These are phyloP conservation scores for Calonectria honghensis DNA, from an alignment of 2,329 filamentous ascomycete genomes.

Conservation along the genomic window DNA sequence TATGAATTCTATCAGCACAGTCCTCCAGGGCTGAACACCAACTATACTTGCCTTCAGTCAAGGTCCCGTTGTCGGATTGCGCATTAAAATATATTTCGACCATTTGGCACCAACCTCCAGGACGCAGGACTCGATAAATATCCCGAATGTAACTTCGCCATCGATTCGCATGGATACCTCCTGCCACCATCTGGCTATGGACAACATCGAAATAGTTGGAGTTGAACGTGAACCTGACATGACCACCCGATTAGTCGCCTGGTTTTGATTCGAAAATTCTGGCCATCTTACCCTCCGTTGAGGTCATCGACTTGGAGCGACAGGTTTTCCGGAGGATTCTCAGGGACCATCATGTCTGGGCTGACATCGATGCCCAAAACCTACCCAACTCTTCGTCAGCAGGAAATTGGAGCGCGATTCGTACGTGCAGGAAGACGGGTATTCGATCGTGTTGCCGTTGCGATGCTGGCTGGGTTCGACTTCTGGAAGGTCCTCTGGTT, in stretches of 20 bases:
- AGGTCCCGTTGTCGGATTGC: slow-evolving; percentile 89
- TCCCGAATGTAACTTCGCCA: slow-evolving; percentile 87
- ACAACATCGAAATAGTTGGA: slow-evolving; percentile 87
- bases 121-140: slow-evolving; percentile 81
- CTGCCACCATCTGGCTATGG: slow-evolving; percentile 83
- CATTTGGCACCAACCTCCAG: slow-evolving; percentile 90
- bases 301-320: slow-evolving; percentile 84
- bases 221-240: slow-evolving; percentile 77
- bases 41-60: slow-evolving; percentile 74
- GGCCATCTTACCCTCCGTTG: slow-evolving; percentile 72
- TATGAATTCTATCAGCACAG: slow-evolving; percentile 34
- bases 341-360: slow-evolving; percentile 81
- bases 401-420: neutral
- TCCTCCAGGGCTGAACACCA: neutral
- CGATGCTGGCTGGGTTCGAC: neutral
- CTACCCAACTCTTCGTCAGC: slow-evolving; percentile 62
- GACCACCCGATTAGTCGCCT: slow-evolving; percentile 33
- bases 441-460: neutral
- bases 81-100: slow-evolving; percentile 91
- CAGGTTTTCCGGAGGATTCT: slow-evolving; percentile 79
- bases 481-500: neutral
- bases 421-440: neutral
- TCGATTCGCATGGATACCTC: slow-evolving; percentile 81
- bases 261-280: neutral
- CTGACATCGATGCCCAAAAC: slow-evolving; percentile 83